Base-by-base conservation (phyloP, 306 rosid genomes). In the Sophora flavescens region DNA sequence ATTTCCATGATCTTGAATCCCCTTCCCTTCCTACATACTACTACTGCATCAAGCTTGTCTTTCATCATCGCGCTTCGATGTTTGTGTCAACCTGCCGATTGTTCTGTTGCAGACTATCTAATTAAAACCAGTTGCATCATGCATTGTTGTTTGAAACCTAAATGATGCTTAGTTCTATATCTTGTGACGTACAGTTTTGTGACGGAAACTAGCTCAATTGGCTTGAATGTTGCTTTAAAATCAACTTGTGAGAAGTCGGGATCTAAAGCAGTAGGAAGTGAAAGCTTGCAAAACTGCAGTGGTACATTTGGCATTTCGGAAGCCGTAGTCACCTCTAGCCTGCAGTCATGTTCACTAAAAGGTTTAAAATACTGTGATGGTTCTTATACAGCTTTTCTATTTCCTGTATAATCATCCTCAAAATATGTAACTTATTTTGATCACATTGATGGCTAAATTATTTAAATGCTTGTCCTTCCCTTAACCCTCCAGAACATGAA, bases 191-290 rank as follows among this genome's bases (percentile, higher is more conserved):
- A 33, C 96, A 92, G 99, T 72, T 92, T 95, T 68, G 76, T 72
- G 66, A 83, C 87, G 36, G 96, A 89, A 50, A 87, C 92, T 16
- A 62, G 78, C 45, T 88, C 99, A 16, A 47, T 70, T 6, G 90
- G 96, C 39, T 82, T 95, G 87, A 92, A 96, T 82, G 83, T 81
- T 80, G 96, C 97, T 70, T 67, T 89, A 57, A 94, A 86, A 81
- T 68, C 92, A 76, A 78, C 72, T 15, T 70, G 76, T 70, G 92
- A 84, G 69, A 85, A 85, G 70, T 72, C 84, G 9, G 86, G 80
- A 67, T 57, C 77, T 79, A 67, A 79, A 44, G 83, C 84, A 30
- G 64, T 18, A 0, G 57, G 78, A 13, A 17, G 72, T 50, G 84
- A 72, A 85, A 81, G 74, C 80, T 63, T 76, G 57, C 78, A 62